Evolutionary conservation across 2,329 filamentous ascomycete genomes (phyloP), one percentile per base, ranked within the genome.

Genomic region (Escovopsis sp.): DNA sequence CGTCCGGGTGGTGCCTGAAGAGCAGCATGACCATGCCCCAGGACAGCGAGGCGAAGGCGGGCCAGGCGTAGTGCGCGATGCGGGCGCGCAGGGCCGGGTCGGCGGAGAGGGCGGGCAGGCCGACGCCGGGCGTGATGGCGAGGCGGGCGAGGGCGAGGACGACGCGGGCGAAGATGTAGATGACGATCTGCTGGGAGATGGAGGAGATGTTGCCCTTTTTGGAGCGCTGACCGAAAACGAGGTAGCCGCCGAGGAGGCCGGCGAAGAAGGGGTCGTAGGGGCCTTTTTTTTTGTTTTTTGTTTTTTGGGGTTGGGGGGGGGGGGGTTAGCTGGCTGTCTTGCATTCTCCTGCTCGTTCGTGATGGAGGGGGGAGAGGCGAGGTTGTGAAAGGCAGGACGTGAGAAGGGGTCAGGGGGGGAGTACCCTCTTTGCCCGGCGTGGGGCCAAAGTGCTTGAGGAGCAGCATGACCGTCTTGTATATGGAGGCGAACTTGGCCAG

Each of bases 1-100:
- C 85, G 54, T 93, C 85, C 5, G 91, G 87, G 66, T 96, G 80
- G 75, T 83, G 85, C 54, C 84, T 76, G 69, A 95, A 98, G 47
- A 98, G 64, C 66, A 89, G 86, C 91, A 98, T 98, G 49, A 98
- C 87, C 56, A 78, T 69, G 4, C 82, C 91, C 91, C 91, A 98
- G 56, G 82, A 93, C 49, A 89, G 55, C 52, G 82, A 84, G 36
- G 91, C 89, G 65, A 98, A 98, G 2, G 82, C 81, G 2, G 89
- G 86, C 89, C 91, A 98, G 43, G 85, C 85, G 57, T 89, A 81
- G 58, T 77, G 59, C 54, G 68, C 73, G 53, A 86, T 77, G 52
- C 44, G 61, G 46, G 57, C 58, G 59, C 60, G 67, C 54, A 66
- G 50, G 26, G 26, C 26, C 48, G 61, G 51, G 59, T 73, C 67